Evolutionary conservation across 2,329 filamentous ascomycete species (phyloP), one percentile per base, ranked within the genome.

Genomic region (Talaromyces amestolkiae): DNA sequence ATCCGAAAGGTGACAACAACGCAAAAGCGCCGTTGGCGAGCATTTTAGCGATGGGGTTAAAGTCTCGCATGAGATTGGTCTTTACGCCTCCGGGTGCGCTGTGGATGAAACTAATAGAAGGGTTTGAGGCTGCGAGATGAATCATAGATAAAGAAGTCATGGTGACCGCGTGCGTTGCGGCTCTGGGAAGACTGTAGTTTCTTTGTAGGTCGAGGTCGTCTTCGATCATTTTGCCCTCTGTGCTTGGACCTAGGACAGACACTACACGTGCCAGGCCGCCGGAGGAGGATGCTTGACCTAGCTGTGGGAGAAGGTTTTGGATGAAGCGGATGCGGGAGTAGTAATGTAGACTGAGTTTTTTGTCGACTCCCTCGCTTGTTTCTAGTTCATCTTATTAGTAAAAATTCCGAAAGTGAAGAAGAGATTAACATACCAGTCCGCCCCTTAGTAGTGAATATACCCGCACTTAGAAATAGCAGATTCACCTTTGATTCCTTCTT

Each of bases 91-190:
- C 80, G 0, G 83, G 82, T 63, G 77, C 83, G 2, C 78, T 76
- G 63, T 86, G 85, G 19, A 83, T 70, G 71, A 86, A 86, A 1
- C 78, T 78, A 0, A 80, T 80, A 2, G 76, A 74, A 0, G 83
- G 82, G 31, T 84, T 79, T 11, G 77, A 70, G 3, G 74, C 72
- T 0, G 84, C 81, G 3, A 87, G 72, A 17, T 82, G 78, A 54
- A 84, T 83, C 65, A 85, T 74, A 0, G 76, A 73, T 0, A 87
- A 76, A 4, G 81, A 82, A 70, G 81, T 83, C 73, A 86, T 82
- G 39, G 81, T 80, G 63, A 80, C 81, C 3, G 83, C 71, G 58
- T 85, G 82, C 7, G 65, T 68, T 19, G 67, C 69, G 24, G 67
- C 67, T n/a, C 70, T 73, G 33, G 66, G 22, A 0, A 74, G 27